Evolutionary conservation across 805 yeast genomes (phyloP).

Genomic region (Ogataea degrootiae): DNA sequence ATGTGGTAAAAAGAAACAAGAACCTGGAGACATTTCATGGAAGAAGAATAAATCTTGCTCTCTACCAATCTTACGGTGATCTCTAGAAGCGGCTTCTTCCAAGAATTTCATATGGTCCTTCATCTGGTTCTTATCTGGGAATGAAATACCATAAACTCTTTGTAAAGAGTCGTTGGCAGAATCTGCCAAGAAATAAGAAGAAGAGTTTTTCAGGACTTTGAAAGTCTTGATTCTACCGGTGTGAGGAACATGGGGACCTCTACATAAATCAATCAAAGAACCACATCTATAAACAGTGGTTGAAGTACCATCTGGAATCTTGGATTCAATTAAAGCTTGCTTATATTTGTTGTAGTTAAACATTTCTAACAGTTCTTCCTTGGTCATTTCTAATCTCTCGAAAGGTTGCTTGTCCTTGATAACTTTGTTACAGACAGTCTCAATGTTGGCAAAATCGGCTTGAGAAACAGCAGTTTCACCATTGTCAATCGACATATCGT

Average conservation of each 20-base stretch:
- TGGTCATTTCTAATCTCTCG: conserved; percentile 87
- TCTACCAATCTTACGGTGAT: conserved; percentile 92
- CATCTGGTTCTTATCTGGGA: conserved; percentile 97
- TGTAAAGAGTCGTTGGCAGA: conserved; percentile 90
- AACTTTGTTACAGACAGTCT: conserved; percentile 80
- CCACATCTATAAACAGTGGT: conserved; percentile 98
- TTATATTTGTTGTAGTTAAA: conserved; percentile 94
- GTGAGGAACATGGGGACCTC: conserved; percentile 97
- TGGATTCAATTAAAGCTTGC: conserved; percentile 76
- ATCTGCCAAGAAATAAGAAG: conserved; percentile 95
- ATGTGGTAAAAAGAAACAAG: conserved; percentile 98
- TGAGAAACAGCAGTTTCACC: conserved; percentile 75
- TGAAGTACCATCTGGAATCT: conserved; percentile 93
- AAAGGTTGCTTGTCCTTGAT: conserved; percentile 94
- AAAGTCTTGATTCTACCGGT: conserved; percentile 94
- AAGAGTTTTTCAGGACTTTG: conserved; percentile 90
- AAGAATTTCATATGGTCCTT: conserved; percentile 90
- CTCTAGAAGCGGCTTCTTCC: conserved; percentile 94
- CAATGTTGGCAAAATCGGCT: conserved; percentile 78
- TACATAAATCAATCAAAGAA: conserved; percentile 91
- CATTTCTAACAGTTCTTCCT: conserved; percentile 89
- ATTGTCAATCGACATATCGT: conserved; percentile 83
- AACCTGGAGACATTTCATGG: conserved; percentile 96
- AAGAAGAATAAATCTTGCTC: conserved; percentile 95
- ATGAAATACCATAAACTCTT: conserved; percentile 95